Base-by-base conservation (phyloP, 2,329 filamentous ascomycete species). In the Aspergillus calidoustus region DNA sequence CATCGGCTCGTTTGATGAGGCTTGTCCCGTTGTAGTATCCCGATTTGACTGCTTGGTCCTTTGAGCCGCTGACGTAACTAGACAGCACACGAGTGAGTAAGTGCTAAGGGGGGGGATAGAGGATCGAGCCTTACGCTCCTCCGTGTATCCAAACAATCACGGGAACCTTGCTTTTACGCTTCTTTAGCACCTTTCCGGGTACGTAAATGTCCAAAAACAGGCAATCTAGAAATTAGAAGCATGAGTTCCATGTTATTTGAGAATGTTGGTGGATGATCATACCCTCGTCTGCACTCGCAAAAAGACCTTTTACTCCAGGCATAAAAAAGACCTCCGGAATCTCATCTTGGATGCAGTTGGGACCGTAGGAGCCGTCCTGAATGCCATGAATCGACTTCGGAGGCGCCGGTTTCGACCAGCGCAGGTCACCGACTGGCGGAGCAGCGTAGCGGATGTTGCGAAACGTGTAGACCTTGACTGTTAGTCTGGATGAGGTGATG, bases 401-500 rank as follows among this genome's bases (percentile, higher is more conserved):
- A 23, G 51, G 38, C 7, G 46, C 50, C 7, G 57, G 57, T 19
- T 54, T 48, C n/a, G 28, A 19, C 57, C 57, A 60, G 7, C 57
- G 57, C n/a, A 55, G 19, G 3, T 60, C 31, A n/a, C 50, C 28
- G 9, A 55, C 7, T 9, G 57, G 57, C 17, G 57, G 57, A 7
- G 57, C 57, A 3, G 57, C 57, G 19, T 60, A 60, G 15, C 57
- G 57, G 28, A 60, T 49, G 28, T 57, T 57, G 43, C 41, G 54
- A 17, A 57, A 57, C 4, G 44, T 31, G 15, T 57, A 57, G 22
- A 57, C 43, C 54, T 57, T 15, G 17, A 2, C 34, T 41, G 34
- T 41, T 8, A 30, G 23, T 13, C 11, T 5, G 4, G 34, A 41
- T 0, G 4, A 15, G 8, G 6, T 28, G 34, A 41, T 13, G 34